These are phyloP conservation scores for Amanita pallidorosea DNA, from an alignment of 768 basidiomycete species.

Conservation along the genomic window DNA sequence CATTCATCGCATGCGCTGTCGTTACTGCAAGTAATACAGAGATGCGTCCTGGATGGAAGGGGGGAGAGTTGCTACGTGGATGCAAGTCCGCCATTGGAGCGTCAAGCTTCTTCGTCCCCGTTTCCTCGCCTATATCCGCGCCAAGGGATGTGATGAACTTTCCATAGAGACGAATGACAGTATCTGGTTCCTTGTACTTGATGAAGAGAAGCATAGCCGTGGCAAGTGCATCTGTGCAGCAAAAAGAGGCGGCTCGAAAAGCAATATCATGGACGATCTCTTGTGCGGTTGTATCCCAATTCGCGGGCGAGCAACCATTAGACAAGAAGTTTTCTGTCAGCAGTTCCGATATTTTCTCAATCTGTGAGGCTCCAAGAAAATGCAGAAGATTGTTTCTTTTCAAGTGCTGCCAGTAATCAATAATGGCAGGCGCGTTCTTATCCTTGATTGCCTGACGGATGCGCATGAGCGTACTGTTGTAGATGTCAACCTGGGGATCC, in stretches of 20 bases:
- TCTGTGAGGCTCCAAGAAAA: slow-evolving; percentile 31
- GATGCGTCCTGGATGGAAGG: slow-evolving; percentile 19
- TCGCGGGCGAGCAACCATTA: background rate
- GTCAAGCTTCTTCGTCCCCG: slow-evolving; percentile 11
- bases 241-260: background rate
- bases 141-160: background rate
- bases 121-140: background rate
- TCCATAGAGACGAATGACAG: background rate
- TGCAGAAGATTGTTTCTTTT: slow-evolving; percentile 30
- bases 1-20: slow-evolving; percentile 49
- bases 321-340: slow-evolving; percentile 11
- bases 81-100: slow-evolving; percentile 13
- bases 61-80: slow-evolving; percentile 7
- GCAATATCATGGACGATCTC: background rate
- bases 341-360: slow-evolving; percentile 26
- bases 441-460: slow-evolving; percentile 27
- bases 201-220: slow-evolving; percentile 1
- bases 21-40: slow-evolving; percentile 39
- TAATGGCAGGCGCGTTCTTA: slow-evolving; percentile 19
- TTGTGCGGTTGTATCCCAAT: background rate
- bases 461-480: slow-evolving; percentile 23
- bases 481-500: slow-evolving; percentile 11
- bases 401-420: slow-evolving; percentile 31
- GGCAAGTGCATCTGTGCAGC: background rate
- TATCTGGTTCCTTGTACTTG: background rate